phyloP scores from a whole-genome alignment of 1,284 basidiomycete species.

The Neonothopanus nambi region DNA sequence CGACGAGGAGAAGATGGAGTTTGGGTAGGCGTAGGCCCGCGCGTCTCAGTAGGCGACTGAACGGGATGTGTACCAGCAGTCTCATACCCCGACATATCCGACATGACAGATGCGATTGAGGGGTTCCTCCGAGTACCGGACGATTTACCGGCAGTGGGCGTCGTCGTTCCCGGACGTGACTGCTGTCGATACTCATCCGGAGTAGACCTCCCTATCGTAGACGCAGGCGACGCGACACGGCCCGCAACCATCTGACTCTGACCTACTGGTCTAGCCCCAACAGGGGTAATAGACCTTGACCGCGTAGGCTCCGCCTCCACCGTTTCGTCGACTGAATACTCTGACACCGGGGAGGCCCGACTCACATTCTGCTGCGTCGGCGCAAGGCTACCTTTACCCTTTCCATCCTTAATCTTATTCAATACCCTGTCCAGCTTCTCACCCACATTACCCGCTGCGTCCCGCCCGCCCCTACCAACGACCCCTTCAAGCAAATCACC shows the following conservation, averaged over 20 bases:
- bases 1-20: conserved; percentile 7
- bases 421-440: conserved; percentile 81
- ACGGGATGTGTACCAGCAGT: conserved; percentile 41
- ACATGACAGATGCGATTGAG: conserved; percentile 66
- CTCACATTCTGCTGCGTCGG: conserved; percentile 30
- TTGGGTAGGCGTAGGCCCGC: background rate
- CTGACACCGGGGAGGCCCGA: conserved; percentile 17
- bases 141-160: conserved; percentile 23
- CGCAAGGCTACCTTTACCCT: conserved; percentile 15
- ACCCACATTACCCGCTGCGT: conserved; percentile 61
- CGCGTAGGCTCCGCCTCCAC: conserved; percentile 14
- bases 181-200: conserved; percentile 25
- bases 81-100: conserved; percentile 56
- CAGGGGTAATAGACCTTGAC: conserved; percentile 37
- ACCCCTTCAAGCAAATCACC: conserved; percentile 71
- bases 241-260: conserved; percentile 23
- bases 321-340: conserved; percentile 19
- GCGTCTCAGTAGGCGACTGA: conserved; percentile 13
- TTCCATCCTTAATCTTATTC: conserved; percentile 61
- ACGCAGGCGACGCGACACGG: conserved; percentile 24
- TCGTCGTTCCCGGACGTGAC: conserved; percentile 31
- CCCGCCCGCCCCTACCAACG: conserved; percentile 44
- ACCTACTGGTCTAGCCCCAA: conserved; percentile 13
- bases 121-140: conserved; percentile 44
- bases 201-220: conserved; percentile 13